phyloP scores from a whole-genome alignment of 805 yeast species.

The Candida sakaeoensis region DNA sequence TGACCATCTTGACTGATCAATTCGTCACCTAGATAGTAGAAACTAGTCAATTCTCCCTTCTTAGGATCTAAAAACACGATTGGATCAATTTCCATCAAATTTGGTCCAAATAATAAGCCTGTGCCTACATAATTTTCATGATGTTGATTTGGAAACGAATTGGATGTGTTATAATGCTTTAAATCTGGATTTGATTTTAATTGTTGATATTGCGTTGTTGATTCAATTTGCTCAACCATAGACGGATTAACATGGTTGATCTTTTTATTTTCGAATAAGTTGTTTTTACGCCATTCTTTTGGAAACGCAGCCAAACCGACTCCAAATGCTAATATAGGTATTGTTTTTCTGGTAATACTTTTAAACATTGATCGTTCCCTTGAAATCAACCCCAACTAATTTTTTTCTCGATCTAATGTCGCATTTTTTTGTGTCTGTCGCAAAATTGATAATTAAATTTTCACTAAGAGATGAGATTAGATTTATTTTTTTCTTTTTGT shows the following conservation, averaged over 20 bases:
- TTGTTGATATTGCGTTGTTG: constrained; percentile 17
- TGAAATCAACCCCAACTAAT: background rate
- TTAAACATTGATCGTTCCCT: constrained; percentile 20
- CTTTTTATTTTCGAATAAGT: constrained; percentile 12
- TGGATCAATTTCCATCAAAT: constrained; percentile 73
- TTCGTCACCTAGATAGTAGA: constrained; percentile 67
- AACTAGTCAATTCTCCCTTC: constrained; percentile 54
- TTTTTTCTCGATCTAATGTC: constrained; percentile 10
- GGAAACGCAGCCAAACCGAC: constrained; percentile 28
- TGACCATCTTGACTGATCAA: constrained; percentile 67
- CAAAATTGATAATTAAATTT: background rate
- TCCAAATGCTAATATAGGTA: constrained; percentile 30
- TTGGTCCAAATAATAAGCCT: constrained; percentile 67
- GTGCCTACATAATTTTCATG: constrained; percentile 62
- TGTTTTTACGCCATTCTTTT: constrained; percentile 18
- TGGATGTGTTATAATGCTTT: constrained; percentile 13
- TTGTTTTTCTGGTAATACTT: constrained; percentile 21
- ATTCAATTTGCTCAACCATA: constrained; percentile 17
- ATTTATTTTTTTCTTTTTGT: constrained; percentile 4
- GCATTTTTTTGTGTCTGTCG: constrained; percentile 9
- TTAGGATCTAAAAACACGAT: constrained; percentile 52
- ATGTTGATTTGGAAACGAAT: constrained; percentile 53
- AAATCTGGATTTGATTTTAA: constrained; percentile 15
- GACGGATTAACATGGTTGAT: constrained; percentile 18
- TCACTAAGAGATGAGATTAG: constrained; percentile 3